These are phyloP conservation scores for Ophiostoma ulmi DNA, from an alignment of 2,329 filamentous ascomycete species.

Conservation along the genomic window DNA sequence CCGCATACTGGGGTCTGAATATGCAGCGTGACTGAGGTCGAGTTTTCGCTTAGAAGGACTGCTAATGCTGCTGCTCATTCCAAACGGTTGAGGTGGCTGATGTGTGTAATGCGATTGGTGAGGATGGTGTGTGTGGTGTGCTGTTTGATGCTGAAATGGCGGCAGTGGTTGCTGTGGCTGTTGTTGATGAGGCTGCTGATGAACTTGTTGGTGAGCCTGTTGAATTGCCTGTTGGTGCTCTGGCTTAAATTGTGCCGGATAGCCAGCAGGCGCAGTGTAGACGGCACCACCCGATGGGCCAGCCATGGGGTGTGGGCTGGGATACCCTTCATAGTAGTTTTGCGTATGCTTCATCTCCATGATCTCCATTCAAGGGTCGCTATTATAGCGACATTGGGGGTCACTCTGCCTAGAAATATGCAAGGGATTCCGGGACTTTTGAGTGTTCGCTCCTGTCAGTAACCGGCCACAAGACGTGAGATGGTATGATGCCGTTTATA, in stretches of 20 bases:
- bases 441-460: background rate
- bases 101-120: constrained; percentile 7
- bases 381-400: constrained; percentile 21
- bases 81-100: constrained; percentile 10
- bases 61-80: constrained; percentile 2
- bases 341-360: constrained; percentile 26
- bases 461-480: background rate
- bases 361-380: constrained; percentile 13
- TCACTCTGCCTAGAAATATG: background rate
- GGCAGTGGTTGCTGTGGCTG: constrained; percentile 15
- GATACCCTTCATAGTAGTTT: constrained; percentile 23
- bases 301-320: constrained; percentile 15
- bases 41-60: constrained; percentile 20
- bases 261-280: constrained; percentile 20
- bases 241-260: background rate
- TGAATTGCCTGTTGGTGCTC: constrained; percentile 11
- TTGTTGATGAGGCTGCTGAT: background rate
- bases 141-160: background rate
- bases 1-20: constrained; percentile 15
- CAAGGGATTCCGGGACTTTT: background rate
- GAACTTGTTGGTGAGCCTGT: background rate
- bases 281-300: constrained; percentile 15
- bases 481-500: background rate
- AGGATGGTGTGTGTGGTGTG: background rate
- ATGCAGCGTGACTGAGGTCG: background rate